Conservation (phyloP, 2,329 filamentous ascomycete species). For the Laburnicola sp. region DNA sequence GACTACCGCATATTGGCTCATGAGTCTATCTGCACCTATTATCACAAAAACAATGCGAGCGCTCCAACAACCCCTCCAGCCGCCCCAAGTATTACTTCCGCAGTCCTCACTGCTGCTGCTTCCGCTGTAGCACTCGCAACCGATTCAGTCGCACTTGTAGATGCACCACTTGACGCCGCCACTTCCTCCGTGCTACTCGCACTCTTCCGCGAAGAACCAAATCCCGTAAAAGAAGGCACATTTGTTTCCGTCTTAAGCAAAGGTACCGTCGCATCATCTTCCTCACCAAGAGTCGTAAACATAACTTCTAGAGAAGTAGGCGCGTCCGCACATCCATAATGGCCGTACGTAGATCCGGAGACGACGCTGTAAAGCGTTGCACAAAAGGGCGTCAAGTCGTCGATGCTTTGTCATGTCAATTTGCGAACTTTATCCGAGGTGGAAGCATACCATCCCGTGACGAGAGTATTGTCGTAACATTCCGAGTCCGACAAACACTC, state of each 20-base stretch:
- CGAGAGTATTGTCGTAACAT: slow-evolving; percentile 12
- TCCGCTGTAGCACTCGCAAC: background rate
- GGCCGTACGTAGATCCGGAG: slow-evolving; percentile 6
- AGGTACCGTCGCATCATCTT: background rate
- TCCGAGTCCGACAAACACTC: slow-evolving; percentile 5
- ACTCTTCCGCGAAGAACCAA: background rate
- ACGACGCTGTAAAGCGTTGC: slow-evolving; percentile 11
- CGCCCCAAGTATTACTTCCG: slow-evolving; percentile 4
- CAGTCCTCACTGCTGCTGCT: slow-evolving; percentile 12
- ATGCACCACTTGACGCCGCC: background rate
- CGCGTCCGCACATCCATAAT: slow-evolving; percentile 13
- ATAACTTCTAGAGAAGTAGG: slow-evolving; percentile 11
- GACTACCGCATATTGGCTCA: too few species aligned
- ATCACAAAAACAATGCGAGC: slow-evolving; percentile 13
- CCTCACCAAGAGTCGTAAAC: slow-evolving; percentile 1
- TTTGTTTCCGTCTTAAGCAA: background rate
- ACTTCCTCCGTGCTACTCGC: background rate
- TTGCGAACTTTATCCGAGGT: background rate
- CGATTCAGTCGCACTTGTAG: background rate
- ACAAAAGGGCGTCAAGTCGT: slow-evolving; percentile 9
- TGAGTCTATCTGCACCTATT: background rate
- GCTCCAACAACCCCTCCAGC: slow-evolving; percentile 13
- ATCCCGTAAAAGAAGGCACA: background rate
- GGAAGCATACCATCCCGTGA: slow-evolving; percentile 13
- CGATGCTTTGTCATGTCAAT: background rate